Evolutionary conservation across 345 rosid species (phyloP).

Genomic region (Linum trigynum): DNA sequence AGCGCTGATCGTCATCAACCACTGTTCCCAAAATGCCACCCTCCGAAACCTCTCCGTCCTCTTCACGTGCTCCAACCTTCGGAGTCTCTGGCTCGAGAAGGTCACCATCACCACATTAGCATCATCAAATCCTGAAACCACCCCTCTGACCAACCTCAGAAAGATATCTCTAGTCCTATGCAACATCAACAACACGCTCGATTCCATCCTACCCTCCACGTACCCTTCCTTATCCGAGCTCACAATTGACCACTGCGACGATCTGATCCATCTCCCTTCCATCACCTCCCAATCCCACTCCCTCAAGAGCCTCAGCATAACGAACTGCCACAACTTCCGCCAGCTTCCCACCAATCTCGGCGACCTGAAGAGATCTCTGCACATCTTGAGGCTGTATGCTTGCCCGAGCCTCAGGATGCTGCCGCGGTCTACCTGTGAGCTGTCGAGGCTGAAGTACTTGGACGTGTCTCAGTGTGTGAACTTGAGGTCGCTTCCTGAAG

Average conservation of each 20-base stretch:
- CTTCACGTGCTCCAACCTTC: conserved; percentile 38
- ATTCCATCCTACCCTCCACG: conserved; percentile 35
- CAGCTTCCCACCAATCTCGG: conserved; percentile 48
- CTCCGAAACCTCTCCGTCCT: conserved; percentile 48
- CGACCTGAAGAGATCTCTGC: conserved; percentile 31
- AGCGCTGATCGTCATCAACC: conserved; percentile 61
- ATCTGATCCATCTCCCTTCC: conserved; percentile 47
- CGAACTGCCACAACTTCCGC: conserved; percentile 68
- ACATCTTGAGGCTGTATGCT: conserved; percentile 60
- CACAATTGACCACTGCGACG: conserved; percentile 73
- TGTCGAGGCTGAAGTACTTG: conserved; percentile 45
- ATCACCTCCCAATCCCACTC: conserved; percentile 40
- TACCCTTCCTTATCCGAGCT: conserved; percentile 63
- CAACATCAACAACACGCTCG: conserved; percentile 52
- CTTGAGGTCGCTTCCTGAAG: conserved; percentile 47
- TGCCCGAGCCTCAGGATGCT: conserved; percentile 54
- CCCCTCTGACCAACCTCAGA: conserved; percentile 35
- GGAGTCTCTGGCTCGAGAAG: conserved; percentile 87
- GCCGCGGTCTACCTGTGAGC: conserved; percentile 49
- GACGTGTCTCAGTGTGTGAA: conserved; percentile 73
- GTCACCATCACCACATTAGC: conserved; percentile 42
- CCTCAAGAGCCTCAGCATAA: conserved; percentile 58
- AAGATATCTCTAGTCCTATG: conserved; percentile 71
- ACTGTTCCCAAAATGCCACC: conserved; percentile 40
- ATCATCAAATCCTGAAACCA: conserved; percentile 18